Base-by-base conservation (phyloP, 108 stramenopile genomes). In the Skeletonema menzelii region DNA sequence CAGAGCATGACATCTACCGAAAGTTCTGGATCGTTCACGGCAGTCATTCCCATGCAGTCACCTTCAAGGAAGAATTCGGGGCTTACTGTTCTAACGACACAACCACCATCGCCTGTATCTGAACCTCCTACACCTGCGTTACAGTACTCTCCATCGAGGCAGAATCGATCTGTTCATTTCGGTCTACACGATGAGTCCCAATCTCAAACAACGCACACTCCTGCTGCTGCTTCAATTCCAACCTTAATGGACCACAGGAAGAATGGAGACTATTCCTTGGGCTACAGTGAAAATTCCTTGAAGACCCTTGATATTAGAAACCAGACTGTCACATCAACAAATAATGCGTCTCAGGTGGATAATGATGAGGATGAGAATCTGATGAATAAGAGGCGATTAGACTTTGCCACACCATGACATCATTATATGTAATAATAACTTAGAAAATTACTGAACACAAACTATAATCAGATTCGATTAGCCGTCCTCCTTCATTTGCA, bases 151-250 rank as follows among this genome's bases (percentile, higher is more conserved):
- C 64, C 64, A 15, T 65, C 64, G 5, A 65, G 46, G 20, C 56
- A 55, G 53, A 56, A 55, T 31, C 49, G 66, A 14, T 67, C 66
- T 13, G 66, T 67, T 17, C 66, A 67, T 22, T 67, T 67, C 55
- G 53, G 66, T 13, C 56, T 67, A 26, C 44, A 56, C 14, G 66
- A 67, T 56, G 40, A 42, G 2, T 42, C 40, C 3, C 27, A 31
- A 19, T 40, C 31, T 34, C 31, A 66, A 15, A 55, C 59, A 28
- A 22, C 28, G 27, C 35, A 37, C 11, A n/a, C 14, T 0, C 1
- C 31, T n/a, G 4, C 40, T 15, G 40, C 15, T 42, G 3, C 40
- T 15, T 15, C 14, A 7, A 3, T 59, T 59, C 59, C n/a, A 59
- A 24, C 32, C 17, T 30, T 17, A 24, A 28, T 27, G 59, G 59